Conservation (phyloP, 495 filamentous ascomycete genomes). For the Aspergillus bridgeri region DNA sequence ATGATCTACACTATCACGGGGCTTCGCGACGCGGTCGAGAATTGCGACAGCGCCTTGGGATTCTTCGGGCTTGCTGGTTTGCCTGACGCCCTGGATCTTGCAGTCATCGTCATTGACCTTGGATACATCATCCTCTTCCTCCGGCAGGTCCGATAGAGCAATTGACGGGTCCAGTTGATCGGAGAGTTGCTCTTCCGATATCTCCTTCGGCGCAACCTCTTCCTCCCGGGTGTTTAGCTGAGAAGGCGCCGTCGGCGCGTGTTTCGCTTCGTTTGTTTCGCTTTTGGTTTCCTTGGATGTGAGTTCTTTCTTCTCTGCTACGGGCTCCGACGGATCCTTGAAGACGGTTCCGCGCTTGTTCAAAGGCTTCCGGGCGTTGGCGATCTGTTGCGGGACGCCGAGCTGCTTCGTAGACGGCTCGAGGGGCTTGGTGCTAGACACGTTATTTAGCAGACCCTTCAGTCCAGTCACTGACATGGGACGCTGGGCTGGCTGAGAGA, state of each 20-base stretch:
- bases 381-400: conserved; percentile 27
- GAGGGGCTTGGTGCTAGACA: conserved; percentile 29
- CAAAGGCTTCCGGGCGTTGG: conserved; percentile 44
- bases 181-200: conserved; percentile 11
- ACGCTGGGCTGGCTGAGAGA: conserved; percentile 64
- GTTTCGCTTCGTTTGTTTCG: conserved; percentile 17
- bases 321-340: conserved; percentile 48
- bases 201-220: conserved; percentile 2
- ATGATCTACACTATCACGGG: conserved; percentile 14
- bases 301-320: conserved; percentile 28
- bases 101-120: conserved; percentile 27
- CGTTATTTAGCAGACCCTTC: conserved; percentile 45
- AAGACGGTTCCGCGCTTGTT: conserved; percentile 67
- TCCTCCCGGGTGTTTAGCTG: conserved; percentile 11
- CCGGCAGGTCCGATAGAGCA: conserved; percentile 12
- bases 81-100: conserved; percentile 21
- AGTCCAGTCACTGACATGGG: conserved; percentile 49
- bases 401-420: conserved; percentile 37
- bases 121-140: conserved; percentile 12
- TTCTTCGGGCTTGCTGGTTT: conserved; percentile 16
- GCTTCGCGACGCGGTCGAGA: conserved; percentile 12
- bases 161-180: conserved; percentile 17
- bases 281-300: conserved; percentile 38
- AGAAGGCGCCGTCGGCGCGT: conserved; percentile 11
- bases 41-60: conserved; percentile 11